Conservation (phyloP, 2,329 filamentous ascomycete species). For the Magnaporthales sp. region DNA sequence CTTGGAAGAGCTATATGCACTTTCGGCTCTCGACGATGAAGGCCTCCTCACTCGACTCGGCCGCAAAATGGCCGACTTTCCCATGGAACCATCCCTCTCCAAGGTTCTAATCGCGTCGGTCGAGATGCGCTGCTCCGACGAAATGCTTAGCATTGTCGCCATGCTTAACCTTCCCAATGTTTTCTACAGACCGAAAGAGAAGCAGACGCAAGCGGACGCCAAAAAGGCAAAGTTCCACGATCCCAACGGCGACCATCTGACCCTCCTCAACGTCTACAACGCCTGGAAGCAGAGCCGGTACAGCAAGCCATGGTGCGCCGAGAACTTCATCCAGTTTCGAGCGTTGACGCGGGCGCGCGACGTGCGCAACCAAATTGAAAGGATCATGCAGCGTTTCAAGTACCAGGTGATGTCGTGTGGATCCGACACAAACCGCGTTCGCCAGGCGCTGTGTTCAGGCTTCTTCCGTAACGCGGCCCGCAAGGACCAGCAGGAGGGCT, state of each 20-base stretch:
- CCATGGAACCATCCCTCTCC: conserved; percentile 88
- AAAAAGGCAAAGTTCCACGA: conserved; percentile 98
- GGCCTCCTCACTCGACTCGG: conserved; percentile 85
- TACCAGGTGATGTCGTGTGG: conserved; percentile 79
- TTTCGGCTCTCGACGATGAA: conserved; percentile 90
- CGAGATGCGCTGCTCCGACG: conserved; percentile 86
- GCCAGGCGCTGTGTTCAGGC: conserved; percentile 81
- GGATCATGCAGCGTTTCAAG: conserved; percentile 88
- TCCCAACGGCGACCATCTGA: conserved; percentile 87
- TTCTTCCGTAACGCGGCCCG: conserved; percentile 94
- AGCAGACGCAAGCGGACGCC: conserved; percentile 90
- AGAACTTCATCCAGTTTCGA: conserved; percentile 93
- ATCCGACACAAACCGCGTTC: conserved; percentile 75
- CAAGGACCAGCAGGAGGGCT: conserved; percentile 93
- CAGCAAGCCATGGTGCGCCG: conserved; percentile 86
- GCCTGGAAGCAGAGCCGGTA: conserved; percentile 84
- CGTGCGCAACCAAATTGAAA: conserved; percentile 82
- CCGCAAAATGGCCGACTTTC: conserved; percentile 96
- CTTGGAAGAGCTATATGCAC: conserved; percentile 85
- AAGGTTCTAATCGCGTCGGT: conserved; percentile 74
- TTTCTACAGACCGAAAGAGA: conserved; percentile 95
- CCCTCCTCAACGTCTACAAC: conserved; percentile 93
- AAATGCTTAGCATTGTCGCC: conserved; percentile 87
- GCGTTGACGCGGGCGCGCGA: conserved; percentile 85
- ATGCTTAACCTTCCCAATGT: conserved; percentile 84